Evolutionary conservation across 129 eudicot genomes (phyloP), one percentile per base, ranked within the genome.

Genomic region (Arctium lappa): DNA sequence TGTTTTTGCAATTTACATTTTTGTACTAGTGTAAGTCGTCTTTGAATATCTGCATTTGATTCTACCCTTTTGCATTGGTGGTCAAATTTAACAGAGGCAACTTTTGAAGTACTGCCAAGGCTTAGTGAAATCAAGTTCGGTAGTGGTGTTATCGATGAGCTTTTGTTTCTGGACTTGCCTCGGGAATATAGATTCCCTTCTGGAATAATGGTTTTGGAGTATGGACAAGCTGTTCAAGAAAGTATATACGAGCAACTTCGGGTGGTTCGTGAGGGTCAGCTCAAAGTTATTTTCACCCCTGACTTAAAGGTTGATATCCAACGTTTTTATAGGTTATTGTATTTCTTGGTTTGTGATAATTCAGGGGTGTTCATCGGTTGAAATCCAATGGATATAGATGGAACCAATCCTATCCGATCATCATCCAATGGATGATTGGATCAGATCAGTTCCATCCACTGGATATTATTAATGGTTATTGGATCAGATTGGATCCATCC

Each of bases 161-260:
- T 96, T 84, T 86, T 96, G 77, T 96, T 89, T 84, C 78, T 96
- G 73, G 98, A 96, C 80, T 80, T 88, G 84, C 99, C 99, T 1
- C 91, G 93, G 16, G 99, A 96, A 83, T 88, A 84, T 77, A 89
- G 95, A 87, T 86, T 82, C 79, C 87, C 89, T 46, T 85, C 95
- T 75, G 99, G 99, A 83, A 83, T 91, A 73, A 96, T 96, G 98
- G 87, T 93, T 83, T 84, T 96, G 86, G 98, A 96, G 73, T 96
- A 91, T 75, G 91, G 91, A 38, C 93, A 91, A 89, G 97, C 99
- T 75, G 97, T 93, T 84, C 96, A 93, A 87, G 99, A 93, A 82
- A 96, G 95, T 70, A 91, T 96, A 40, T 96, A 93, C 73, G 99
- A 96, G 85, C 99, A 96, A 79, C 92, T 96, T 68, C 98, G 99